Conservation (phyloP, 129 eudicot species). For the Calendula officinalis region DNA sequence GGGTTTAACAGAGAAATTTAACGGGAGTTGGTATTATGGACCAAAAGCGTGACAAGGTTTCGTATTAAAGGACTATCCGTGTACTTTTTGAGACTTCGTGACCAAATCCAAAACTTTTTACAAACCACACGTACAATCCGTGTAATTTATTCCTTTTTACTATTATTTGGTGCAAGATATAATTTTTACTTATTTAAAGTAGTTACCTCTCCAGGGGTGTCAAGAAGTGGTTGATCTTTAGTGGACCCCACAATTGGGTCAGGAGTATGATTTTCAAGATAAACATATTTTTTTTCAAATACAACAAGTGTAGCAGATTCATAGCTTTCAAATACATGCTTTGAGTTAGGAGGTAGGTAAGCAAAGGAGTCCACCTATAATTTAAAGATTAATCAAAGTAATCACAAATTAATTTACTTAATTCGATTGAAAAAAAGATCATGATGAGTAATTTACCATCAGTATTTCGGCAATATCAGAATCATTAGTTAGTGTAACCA, state of each 20-base stretch:
- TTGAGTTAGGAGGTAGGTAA: slow-evolving; percentile 73
- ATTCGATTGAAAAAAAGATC: slow-evolving; percentile 3
- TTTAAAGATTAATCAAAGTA: slow-evolving; percentile 12
- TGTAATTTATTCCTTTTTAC: too few species aligned
- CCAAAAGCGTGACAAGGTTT: too few species aligned
- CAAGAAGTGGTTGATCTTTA: slow-evolving; percentile 82
- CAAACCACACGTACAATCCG: too few species aligned
- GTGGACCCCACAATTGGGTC: slow-evolving; percentile 75
- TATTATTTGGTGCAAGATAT: too few species aligned
- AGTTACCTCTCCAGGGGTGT: slow-evolving; percentile 90
- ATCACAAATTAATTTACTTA: not conserved
- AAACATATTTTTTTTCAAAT: slow-evolving; percentile 80
- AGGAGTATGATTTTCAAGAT: slow-evolving; percentile 50
- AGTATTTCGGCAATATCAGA: slow-evolving; percentile 50
- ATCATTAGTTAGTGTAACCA: slow-evolving; percentile 46
- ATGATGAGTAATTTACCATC: slow-evolving; percentile 41
- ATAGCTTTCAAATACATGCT: slow-evolving; percentile 53
- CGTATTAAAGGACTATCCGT: too few species aligned
- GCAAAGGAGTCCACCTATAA: slow-evolving; percentile 91
- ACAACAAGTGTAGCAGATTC: slow-evolving; percentile 76
- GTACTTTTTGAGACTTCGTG: too few species aligned
- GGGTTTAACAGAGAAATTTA: too few species aligned
- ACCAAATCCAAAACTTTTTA: too few species aligned
- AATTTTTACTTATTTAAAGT: too few species aligned
- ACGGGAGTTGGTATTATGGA: too few species aligned